These are phyloP conservation scores for Candida yuanshanica DNA, from an alignment of 805 yeast species.

Conservation along the genomic window DNA sequence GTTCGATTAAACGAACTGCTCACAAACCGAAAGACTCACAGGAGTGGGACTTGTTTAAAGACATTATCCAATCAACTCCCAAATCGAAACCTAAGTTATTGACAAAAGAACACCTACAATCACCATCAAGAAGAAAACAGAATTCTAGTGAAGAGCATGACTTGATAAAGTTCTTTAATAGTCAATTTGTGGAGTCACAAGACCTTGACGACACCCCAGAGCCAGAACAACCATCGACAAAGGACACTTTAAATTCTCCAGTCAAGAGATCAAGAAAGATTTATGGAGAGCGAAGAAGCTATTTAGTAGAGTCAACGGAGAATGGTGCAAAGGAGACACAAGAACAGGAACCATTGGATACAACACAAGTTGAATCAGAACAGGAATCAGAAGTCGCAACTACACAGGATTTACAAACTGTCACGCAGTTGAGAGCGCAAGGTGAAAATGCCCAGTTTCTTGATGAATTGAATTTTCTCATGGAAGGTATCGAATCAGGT, in stretches of 20 bases:
- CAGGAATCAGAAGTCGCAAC: constrained; percentile 4
- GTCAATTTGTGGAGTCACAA: constrained; percentile 4
- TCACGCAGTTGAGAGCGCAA: constrained; percentile 26
- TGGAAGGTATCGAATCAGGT: constrained; percentile 18
- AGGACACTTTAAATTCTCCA: constrained; percentile 3
- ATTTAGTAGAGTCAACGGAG: constrained; percentile 10
- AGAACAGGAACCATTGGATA: constrained; percentile 2
- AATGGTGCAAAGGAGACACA: constrained; percentile 6
- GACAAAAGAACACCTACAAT: constrained; percentile 4
- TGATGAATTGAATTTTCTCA: constrained; percentile 32
- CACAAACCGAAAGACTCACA: not conserved
- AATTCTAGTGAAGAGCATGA: constrained; percentile 6
- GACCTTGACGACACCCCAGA: constrained; percentile 3
- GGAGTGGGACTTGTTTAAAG: constrained; percentile 9
- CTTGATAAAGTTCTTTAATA: constrained; percentile 10
- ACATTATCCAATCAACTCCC: constrained; percentile 3
- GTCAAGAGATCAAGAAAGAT: constrained; percentile 13
- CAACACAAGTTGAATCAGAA: constrained; percentile 9
- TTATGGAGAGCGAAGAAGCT: constrained; percentile 28
- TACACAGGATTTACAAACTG: constrained; percentile 14
- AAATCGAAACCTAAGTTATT: constrained; percentile 1
- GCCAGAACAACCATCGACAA: constrained; percentile 1
- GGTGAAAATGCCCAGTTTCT: constrained; percentile 30
- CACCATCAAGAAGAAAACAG: constrained; percentile 6
- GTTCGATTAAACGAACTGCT: not conserved